Percentiles rank a stretch among this genome's conserved stretches.
Evolutionary conservation across 1,284 basidiomycete species (phyloP).

Genomic region (Hypsizygus ulmarius): DNA sequence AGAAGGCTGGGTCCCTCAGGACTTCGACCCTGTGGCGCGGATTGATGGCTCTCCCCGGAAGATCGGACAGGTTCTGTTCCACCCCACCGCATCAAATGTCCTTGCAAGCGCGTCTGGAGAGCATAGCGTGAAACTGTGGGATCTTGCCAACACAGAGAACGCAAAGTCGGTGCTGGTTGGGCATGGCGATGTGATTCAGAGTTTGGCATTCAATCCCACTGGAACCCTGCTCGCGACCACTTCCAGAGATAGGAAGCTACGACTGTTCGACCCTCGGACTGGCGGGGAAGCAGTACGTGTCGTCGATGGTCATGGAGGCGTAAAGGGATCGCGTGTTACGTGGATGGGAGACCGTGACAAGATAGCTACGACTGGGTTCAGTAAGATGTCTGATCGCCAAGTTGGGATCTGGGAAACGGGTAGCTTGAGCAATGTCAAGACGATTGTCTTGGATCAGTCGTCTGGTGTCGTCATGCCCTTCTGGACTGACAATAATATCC

Average conservation of each 20-base stretch:
- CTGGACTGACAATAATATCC: conserved; percentile 92
- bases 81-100: conserved; percentile 88
- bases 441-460: conserved; percentile 78
- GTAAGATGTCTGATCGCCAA: conserved; percentile 95
- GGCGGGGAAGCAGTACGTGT: conserved; percentile 79
- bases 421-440: conserved; percentile 55
- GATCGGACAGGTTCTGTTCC: conserved; percentile 93
- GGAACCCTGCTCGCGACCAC: conserved; percentile 80
- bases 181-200: conserved; percentile 88
- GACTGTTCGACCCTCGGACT: conserved; percentile 86
- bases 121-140: conserved; percentile 89
- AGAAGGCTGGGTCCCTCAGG: conserved; percentile 79
- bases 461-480: conserved; percentile 97
- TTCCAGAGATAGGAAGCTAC: conserved; percentile 89
- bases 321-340: conserved; percentile 88
- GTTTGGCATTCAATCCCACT: conserved; percentile 79
- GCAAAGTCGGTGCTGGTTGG: conserved; percentile 66
- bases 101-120: conserved; percentile 89
- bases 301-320: conserved; percentile 87
- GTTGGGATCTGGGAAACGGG: conserved; percentile 59
- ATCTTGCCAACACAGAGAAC: conserved; percentile 70
- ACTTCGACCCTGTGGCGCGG: conserved; percentile 80
- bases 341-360: conserved; percentile 92
- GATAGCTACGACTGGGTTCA: conserved; percentile 88
- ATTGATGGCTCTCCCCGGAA: conserved; percentile 80